Base-by-base conservation (phyloP, 1,284 basidiomycete species). In the Hemileia vastatrix region DNA sequence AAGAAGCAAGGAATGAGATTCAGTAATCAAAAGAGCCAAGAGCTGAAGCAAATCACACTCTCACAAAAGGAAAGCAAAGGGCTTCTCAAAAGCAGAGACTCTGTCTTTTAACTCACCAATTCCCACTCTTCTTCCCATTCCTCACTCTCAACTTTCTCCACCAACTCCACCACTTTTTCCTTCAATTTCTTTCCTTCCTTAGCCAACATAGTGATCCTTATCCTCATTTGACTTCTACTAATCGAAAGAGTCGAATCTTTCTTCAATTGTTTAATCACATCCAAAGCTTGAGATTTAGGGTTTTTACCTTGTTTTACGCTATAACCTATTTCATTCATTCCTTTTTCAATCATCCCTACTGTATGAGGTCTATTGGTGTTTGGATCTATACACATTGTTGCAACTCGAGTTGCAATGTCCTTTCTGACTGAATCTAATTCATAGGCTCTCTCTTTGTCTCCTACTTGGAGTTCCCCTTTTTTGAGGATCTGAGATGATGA, bases 291-390 rank as follows among this genome's bases (percentile, higher is more conserved):
- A 2, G 18, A 55, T 78, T 98, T 98, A 18, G 92, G 92, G 49
- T 83, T 87, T 79, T 95, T 95, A 65, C 85, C 85, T 24, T 83
- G 82, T 72, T 90, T 88, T 40, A 95, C 86, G 68, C 88, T 92
- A 77, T 87, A 95, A 8, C 93, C 92, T 4, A 90, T 86, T 75
- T 98, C 93, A 24, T 83, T 79, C 91, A 98, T 94, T 0, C 92
- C 92, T 78, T 96, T 97, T 74, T 98, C 94, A 66, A 98, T 90
- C 80, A 98, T 91, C 19, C 89, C 87, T 49, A 94, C 90, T 1
- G 92, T 87, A 76, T 95, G 93, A 4, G 91, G 91, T 21, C 85
- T 80, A 72, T 91, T 86, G 2, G 90, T 94, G 2, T 80, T 78
- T 1, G 94, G 94, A 72, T 98, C 93, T 36, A 97, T 91, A 64